phyloP scores from a whole-genome alignment of 352 stramenopile genomes.

The Phytophthora capsici region DNA sequence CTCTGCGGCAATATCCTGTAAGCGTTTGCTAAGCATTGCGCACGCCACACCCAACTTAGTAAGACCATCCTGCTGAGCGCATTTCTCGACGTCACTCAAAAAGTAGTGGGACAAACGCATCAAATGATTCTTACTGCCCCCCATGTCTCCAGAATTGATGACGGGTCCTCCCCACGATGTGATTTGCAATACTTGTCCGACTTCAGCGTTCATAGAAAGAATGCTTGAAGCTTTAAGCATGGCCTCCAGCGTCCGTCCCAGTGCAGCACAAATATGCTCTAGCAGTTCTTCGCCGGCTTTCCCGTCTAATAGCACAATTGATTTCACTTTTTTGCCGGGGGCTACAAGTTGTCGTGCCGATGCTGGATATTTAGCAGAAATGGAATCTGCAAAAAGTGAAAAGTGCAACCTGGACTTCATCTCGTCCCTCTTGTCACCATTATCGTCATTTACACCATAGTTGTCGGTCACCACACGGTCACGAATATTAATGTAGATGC shows the following conservation, averaged over 20 bases:
- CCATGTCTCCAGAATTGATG: constrained; percentile 1
- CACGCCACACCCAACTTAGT: constrained; percentile 53
- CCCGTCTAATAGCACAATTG: constrained; percentile 45
- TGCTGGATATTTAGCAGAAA: constrained; percentile 49
- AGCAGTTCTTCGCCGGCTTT: constrained; percentile 52
- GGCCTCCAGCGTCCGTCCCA: constrained; percentile 40
- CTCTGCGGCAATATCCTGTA: constrained; percentile 39
- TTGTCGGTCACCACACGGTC: constrained; percentile 19
- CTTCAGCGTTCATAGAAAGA: constrained; percentile 20
- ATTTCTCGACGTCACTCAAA: constrained; percentile 43
- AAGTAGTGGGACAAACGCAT: constrained; percentile 37
- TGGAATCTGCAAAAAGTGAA: constrained; percentile 57
- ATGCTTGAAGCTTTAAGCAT: constrained; percentile 21
- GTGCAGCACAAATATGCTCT: constrained; percentile 46
- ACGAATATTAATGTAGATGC: constrained; percentile 45
- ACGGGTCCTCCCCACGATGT: constrained; percentile 10
- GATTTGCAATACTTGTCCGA: constrained; percentile 23
- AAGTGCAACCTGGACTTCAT: constrained; percentile 33
- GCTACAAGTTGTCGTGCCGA: constrained; percentile 42
- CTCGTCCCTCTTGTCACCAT: background rate
- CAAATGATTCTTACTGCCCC: constrained; percentile 27
- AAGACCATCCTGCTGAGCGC: constrained; percentile 38
- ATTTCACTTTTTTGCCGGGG: constrained; percentile 27
- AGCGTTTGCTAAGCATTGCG: constrained; percentile 45
- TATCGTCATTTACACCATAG: background rate